Evolutionary conservation across 768 basidiomycete genomes (phyloP).

Genomic region (Lactifluus echinatus): DNA sequence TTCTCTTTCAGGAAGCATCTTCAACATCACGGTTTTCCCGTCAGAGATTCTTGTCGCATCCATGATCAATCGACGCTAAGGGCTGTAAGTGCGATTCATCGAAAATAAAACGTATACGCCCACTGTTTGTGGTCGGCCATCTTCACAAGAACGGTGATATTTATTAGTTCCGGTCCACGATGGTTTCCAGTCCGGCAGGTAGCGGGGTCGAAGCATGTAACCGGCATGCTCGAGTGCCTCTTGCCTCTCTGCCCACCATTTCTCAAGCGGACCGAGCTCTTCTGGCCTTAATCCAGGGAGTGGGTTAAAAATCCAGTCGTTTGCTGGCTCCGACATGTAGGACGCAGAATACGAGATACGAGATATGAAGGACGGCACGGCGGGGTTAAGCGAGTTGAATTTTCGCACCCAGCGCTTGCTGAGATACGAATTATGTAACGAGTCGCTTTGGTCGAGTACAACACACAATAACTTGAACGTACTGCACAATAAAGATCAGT

Average conservation of each 20-base stretch:
- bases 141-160: not conserved
- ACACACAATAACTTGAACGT: no score
- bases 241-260: not conserved
- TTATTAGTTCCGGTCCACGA: conserved; percentile 2
- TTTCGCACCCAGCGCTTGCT: no score
- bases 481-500: no score
- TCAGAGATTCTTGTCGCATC: conserved; percentile 11
- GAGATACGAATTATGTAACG: no score
- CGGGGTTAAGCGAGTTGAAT: no score
- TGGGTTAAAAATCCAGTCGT: not conserved
- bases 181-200: not conserved
- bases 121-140: conserved; percentile 9
- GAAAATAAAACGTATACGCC: not conserved
- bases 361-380: no score
- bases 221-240: not conserved
- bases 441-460: no score
- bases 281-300: not conserved
- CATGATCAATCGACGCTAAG: not conserved
- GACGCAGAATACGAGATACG: no score
- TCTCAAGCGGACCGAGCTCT: not conserved
- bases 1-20: not conserved
- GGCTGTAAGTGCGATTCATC: no score
- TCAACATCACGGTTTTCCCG: conserved; percentile 2
- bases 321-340: not conserved
- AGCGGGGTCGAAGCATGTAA: not conserved